Evolutionary conservation across 768 basidiomycete species (phyloP), one percentile per base, ranked within the genome.

Genomic region (Tulasnella sp.): DNA sequence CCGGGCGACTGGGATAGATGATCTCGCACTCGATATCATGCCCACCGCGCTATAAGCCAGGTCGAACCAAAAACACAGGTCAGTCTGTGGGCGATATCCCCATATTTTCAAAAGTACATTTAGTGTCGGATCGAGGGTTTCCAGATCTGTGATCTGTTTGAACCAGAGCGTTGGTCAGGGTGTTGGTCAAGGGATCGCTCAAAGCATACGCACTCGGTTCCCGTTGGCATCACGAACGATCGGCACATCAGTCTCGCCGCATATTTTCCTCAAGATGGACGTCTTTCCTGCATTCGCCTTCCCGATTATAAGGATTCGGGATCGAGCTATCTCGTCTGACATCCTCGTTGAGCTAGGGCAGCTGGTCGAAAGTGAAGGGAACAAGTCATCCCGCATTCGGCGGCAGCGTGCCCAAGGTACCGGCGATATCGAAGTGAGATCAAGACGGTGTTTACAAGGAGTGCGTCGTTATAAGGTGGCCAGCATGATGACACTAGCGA

Each of bases 1-100:
- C 50, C 3, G 61, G 64, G 30, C 71, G 72, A 64, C 66, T 72
- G 24, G 43, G 49, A 62, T 72, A 75, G 5, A 67, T 61, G 42
- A 72, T 67, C 56, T 67, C 63, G 32, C 64, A 56, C 49, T 69
- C 56, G 26, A 75, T 70, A 54, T 76, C 62, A 63, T 74, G 74
- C 4, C 56, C 42, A 29, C 73, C 75, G 34, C 73, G 70, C 73
- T 71, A 34, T 5, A 55, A 27, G 15, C 8, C 29, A 19, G 27
- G 8, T 21, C 10, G 23, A 19, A 7, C 19, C 51, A 52, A n/a
- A n/a, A n/a, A n/a, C n/a, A n/a, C n/a, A n/a, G n/a, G n/a, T n/a
- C n/a, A n/a, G n/a, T 23, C 19, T 10, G 4, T 52, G 30, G 29
- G 29, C 8, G 8, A 32, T 32, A 15, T 38, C 34, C 5, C 5